Evolutionary conservation across 768 basidiomycete species (phyloP).

Genomic region (Leccinum disarticulatum): DNA sequence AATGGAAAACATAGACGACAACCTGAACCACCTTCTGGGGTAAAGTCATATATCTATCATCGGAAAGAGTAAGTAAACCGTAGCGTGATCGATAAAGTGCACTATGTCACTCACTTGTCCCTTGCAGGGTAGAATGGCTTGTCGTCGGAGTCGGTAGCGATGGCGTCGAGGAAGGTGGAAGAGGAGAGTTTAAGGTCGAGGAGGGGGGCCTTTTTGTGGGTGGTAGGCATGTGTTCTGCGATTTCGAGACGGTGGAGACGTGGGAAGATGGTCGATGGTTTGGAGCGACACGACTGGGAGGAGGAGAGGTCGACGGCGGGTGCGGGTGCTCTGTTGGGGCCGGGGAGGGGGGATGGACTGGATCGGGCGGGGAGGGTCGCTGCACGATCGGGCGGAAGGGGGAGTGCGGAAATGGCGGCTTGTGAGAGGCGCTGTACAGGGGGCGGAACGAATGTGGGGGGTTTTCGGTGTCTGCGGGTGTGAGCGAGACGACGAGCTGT

Average conservation of each 20-base stretch:
- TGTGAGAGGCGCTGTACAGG: constrained; percentile 30
- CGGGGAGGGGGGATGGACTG: constrained; percentile 8
- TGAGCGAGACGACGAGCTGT: constrained; percentile 10
- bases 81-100: constrained; percentile 24
- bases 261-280: constrained; percentile 39
- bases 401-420: constrained; percentile 11
- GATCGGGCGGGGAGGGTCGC: not conserved
- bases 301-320: not conserved
- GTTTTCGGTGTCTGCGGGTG: constrained; percentile 25
- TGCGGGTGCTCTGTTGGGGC: constrained; percentile 20
- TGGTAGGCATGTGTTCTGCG: constrained; percentile 22
- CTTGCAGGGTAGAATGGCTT: constrained; percentile 66
- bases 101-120: constrained; percentile 46
- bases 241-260: constrained; percentile 43
- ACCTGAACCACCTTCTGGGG: constrained; percentile 27
- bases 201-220: constrained; percentile 32
- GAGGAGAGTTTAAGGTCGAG: constrained; percentile 64
- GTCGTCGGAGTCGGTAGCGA: constrained; percentile 51
- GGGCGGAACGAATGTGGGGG: constrained; percentile 26
- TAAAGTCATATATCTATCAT: constrained; percentile 24
- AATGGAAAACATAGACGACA: too few species aligned
- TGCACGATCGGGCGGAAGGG: constrained; percentile 4
- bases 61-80: not conserved
- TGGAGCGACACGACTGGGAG: constrained; percentile 25
- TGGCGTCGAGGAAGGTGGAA: constrained; percentile 65